These are phyloP conservation scores for Kalmusia sp. DNA, from an alignment of 2,329 filamentous ascomycete species.

Conservation along the genomic window DNA sequence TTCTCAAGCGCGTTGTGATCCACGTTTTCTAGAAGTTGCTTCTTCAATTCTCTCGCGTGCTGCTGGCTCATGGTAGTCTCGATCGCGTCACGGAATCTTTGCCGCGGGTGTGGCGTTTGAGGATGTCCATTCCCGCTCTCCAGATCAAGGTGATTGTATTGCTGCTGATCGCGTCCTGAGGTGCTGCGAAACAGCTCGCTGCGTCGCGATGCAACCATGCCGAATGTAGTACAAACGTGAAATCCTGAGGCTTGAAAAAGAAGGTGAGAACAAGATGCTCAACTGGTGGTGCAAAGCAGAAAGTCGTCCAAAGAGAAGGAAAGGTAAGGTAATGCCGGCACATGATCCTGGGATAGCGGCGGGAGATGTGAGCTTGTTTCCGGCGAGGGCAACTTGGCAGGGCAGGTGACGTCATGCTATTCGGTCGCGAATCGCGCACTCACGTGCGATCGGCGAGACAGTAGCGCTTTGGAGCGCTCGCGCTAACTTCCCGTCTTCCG, in stretches of 20 bases:
- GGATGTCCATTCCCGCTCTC: conserved; percentile 37
- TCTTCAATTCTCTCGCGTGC: conserved; percentile 57
- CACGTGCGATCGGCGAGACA: no score
- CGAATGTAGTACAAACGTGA: background rate
- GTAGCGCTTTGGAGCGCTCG: no score
- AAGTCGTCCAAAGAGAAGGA: background rate
- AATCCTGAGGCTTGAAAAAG: background rate
- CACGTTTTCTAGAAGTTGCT: conserved; percentile 55
- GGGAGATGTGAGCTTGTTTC: conserved; percentile 3
- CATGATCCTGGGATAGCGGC: conserved; percentile 2
- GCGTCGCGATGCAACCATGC: conserved; percentile 31
- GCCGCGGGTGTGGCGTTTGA: conserved; percentile 20
- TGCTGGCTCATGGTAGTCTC: conserved; percentile 54
- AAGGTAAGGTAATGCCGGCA: background rate
- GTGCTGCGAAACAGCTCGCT: conserved; percentile 22
- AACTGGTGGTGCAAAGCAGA: background rate
- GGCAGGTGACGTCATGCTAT: background rate
- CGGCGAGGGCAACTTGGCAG: background rate
- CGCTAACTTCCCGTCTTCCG: no score
- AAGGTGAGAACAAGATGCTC: background rate
- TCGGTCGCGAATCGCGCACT: background rate
- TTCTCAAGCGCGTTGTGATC: conserved; percentile 56
- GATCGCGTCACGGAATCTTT: conserved; percentile 57
- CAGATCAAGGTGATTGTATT: conserved; percentile 31
- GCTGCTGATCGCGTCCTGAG: conserved; percentile 10